A percentile compares a stretch with the other conserved stretches of the same genome.
These are phyloP conservation scores for Cercospora janseana DNA, from an alignment of 2,329 filamentous ascomycete genomes.

Conservation along the genomic window DNA sequence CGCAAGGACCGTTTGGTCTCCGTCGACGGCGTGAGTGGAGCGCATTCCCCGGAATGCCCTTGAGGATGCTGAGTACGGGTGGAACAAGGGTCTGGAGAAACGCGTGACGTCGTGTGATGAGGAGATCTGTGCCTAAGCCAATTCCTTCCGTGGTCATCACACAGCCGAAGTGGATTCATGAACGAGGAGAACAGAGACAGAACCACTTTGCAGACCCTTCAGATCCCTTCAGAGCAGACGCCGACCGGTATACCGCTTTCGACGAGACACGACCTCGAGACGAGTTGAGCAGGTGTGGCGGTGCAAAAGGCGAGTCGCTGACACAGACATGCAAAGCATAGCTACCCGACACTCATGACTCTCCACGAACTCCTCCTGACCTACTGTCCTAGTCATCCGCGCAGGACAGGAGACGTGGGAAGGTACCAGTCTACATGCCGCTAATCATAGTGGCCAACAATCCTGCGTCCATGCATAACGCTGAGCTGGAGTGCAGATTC, in stretches of 20 bases:
- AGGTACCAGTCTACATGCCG: not conserved
- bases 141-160: not conserved
- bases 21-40: no score
- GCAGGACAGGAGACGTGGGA: not conserved
- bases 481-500: no score
- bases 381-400: not conserved
- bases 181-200: not conserved
- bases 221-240: not conserved
- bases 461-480: not conserved
- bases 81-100: not conserved
- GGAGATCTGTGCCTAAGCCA: not conserved
- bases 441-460: not conserved
- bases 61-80: not conserved
- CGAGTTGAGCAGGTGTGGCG: not conserved
- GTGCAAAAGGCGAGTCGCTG: not conserved
- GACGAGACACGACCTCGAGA: not conserved
- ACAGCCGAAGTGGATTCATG: not conserved
- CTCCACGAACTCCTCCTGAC: constrained; percentile 1
- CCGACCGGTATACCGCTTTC: constrained; percentile 2
- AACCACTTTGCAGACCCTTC: not conserved
- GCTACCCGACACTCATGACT: not conserved
- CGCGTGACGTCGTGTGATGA: not conserved
- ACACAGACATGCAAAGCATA: not conserved
- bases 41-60: not conserved
- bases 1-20: no score